Evolutionary conservation across 129 eudicot genomes (phyloP), one percentile per base, ranked within the genome.

Genomic region (Smallanthus sonchifolius): DNA sequence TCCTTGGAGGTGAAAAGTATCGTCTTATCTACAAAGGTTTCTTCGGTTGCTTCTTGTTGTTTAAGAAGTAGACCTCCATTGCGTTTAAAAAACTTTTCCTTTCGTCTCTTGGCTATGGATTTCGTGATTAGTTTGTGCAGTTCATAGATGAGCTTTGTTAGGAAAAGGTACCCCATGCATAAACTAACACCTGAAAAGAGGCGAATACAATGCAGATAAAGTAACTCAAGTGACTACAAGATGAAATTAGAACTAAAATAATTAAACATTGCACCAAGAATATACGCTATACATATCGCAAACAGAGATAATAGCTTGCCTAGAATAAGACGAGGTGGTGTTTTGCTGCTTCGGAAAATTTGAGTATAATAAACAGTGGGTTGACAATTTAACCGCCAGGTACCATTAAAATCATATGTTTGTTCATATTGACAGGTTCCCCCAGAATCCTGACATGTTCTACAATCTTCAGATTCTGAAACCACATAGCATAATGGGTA

Each of bases 1-100:
- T 63, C 68, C 28, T 36, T 36, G 30, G 68, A 63, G 47, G 68
- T 63, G 68, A 63, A 63, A 63, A 63, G 68, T 63, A 63, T 37
- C 3, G 68, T 36, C 36, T n/a, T 63, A n/a, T 63, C 68, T 15
- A 63, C 68, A 36, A 63, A 36, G 36, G 47, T 30, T 17, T 15
- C 68, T 14, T 63, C 2, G 3, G 68, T 35, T 35, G 68, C 47
- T 37, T 36, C 68, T 37, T 63, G 68, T 62, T 62, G 43, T 63
- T 63, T 63, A 63, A 63, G 45, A 36, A 63, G 68, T 36, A 63
- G 28, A 8, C 68, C 68, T n/a, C 68, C 68, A 36, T 63, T 63
- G 68, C 68, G 68, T 15, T 16, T 63, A 37, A 63, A 63, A 36
- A 63, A 36, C 68, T 63, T 63, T n/a, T 63, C 13, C 8, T 63